Evolutionary conservation across 768 basidiomycete genomes (phyloP).

Genomic region (Lentinula sp.): DNA sequence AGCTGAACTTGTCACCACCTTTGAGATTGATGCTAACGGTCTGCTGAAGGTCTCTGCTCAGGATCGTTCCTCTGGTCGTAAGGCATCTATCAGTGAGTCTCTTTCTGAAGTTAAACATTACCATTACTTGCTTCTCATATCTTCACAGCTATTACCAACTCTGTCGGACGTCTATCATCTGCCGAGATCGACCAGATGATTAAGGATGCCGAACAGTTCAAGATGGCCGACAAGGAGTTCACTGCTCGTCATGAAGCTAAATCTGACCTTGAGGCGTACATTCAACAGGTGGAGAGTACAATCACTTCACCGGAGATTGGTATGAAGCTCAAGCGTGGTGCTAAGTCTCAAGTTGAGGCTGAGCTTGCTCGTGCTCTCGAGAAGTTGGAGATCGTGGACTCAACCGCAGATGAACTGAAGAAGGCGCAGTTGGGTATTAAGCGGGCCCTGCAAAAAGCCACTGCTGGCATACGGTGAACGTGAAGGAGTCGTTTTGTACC

Average conservation of each 20-base stretch:
- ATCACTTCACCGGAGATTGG: slow-evolving; percentile 96
- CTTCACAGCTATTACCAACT: slow-evolving; percentile 86
- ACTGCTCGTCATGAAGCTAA: slow-evolving; percentile 97
- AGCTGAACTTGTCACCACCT: slow-evolving; percentile 98
- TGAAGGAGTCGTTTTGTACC: not conserved
- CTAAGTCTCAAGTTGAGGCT: slow-evolving; percentile 89
- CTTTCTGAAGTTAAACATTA: not conserved
- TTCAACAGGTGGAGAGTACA: slow-evolving; percentile 94
- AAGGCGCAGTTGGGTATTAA: slow-evolving; percentile 95
- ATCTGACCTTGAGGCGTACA: slow-evolving; percentile 95
- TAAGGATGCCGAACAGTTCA: slow-evolving; percentile 98
- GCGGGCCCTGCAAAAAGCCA: slow-evolving; percentile 97
- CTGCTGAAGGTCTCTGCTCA: slow-evolving; percentile 97
- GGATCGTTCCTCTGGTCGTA: slow-evolving; percentile 98
- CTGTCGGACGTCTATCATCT: slow-evolving; percentile 94
- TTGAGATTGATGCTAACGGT: slow-evolving; percentile 99
- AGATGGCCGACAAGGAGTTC: slow-evolving; percentile 96
- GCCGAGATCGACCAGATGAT: slow-evolving; percentile 99
- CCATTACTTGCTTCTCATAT: slow-evolving; percentile 10
- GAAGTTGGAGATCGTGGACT: slow-evolving; percentile 97
- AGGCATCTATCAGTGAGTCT: slow-evolving; percentile 87
- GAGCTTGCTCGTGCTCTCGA: slow-evolving; percentile 98
- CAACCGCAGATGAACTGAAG: slow-evolving; percentile 88
- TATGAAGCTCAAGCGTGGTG: slow-evolving; percentile 98
- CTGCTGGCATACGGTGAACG: slow-evolving; percentile 75